These are phyloP conservation scores for Cerrena zonata DNA, from an alignment of 1,284 basidiomycete genomes.

Conservation along the genomic window DNA sequence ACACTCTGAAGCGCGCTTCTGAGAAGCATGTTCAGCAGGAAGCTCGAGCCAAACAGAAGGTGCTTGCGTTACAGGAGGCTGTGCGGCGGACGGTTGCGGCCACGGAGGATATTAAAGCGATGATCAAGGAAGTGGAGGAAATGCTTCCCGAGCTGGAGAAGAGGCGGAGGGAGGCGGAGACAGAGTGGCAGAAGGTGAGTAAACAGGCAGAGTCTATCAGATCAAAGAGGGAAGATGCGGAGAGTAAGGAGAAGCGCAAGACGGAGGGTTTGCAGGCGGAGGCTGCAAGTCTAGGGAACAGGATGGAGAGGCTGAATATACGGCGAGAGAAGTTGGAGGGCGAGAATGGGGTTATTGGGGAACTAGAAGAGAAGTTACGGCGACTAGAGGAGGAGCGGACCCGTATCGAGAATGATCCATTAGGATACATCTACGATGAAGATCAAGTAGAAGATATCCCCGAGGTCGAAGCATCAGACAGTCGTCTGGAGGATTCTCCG, in stretches of 20 bases:
- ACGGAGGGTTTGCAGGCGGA: slow-evolving; percentile 40
- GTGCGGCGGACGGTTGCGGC: slow-evolving; percentile 61
- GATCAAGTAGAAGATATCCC: slow-evolving; percentile 9
- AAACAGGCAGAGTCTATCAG: slow-evolving; percentile 28
- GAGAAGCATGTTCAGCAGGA: slow-evolving; percentile 66
- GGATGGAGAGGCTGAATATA: slow-evolving; percentile 48
- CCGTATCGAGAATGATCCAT: slow-evolving; percentile 32
- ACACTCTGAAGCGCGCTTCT: slow-evolving; percentile 63
- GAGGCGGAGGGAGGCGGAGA: slow-evolving; percentile 41
- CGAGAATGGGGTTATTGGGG: slow-evolving; percentile 29
- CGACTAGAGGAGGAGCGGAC: slow-evolving; percentile 35
- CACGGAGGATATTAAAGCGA: slow-evolving; percentile 50
- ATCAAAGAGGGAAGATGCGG: slow-evolving; percentile 31
- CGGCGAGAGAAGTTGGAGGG: slow-evolving; percentile 56
- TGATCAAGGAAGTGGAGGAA: slow-evolving; percentile 45
- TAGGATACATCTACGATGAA: slow-evolving; percentile 24
- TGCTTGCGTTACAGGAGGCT: slow-evolving; percentile 71
- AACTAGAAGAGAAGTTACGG: slow-evolving; percentile 36
- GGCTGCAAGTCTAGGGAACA: slow-evolving; percentile 33
- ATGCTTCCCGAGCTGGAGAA: slow-evolving; percentile 43
- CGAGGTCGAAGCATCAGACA: slow-evolving; percentile 11
- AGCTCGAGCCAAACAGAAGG: slow-evolving; percentile 64
- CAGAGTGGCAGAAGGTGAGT: slow-evolving; percentile 38
- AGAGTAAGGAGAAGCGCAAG: slow-evolving; percentile 37
- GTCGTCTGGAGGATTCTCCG: slow-evolving; percentile 3